phyloP scores from a whole-genome alignment of 805 yeast species.

The Pichia pseudocactophila region DNA sequence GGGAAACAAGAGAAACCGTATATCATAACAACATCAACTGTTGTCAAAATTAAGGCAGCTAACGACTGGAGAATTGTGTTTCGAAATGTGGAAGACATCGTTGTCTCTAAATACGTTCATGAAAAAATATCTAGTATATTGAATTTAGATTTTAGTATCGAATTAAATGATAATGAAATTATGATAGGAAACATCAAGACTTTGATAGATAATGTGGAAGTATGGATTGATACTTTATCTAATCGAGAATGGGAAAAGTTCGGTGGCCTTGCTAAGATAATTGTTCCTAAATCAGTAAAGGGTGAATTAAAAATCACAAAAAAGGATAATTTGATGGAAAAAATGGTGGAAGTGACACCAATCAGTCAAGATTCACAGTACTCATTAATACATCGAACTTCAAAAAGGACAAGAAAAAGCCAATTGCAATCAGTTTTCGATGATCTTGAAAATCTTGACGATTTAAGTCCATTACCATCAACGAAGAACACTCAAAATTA shows the following conservation, averaged over 20 bases:
- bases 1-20: not conserved
- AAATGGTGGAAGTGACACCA: slow-evolving; percentile 5
- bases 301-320: not conserved
- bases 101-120: not conserved
- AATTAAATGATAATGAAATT: not conserved
- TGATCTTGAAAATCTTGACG: slow-evolving; percentile 8
- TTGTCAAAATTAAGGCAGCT: not conserved
- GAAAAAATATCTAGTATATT: not conserved
- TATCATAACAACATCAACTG: not conserved
- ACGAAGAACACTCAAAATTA: not conserved
- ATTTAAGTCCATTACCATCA: slow-evolving; percentile 4
- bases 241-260: no score
- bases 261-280: not conserved
- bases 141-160: not conserved
- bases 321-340: not conserved
- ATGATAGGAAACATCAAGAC: no score
- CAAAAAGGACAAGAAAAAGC: slow-evolving; percentile 4
- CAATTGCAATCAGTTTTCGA: slow-evolving; percentile 7
- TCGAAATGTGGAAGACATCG: not conserved
- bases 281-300: slow-evolving; percentile 2
- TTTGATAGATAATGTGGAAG: not conserved
- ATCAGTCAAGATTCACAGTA: not conserved
- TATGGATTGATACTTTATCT: slow-evolving; percentile 2
- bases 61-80: not conserved
- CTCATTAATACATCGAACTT: not conserved